Evolutionary conservation across 257 asterid genomes (phyloP), one percentile per base, ranked within the genome.

Genomic region (Solanum tacnaense): DNA sequence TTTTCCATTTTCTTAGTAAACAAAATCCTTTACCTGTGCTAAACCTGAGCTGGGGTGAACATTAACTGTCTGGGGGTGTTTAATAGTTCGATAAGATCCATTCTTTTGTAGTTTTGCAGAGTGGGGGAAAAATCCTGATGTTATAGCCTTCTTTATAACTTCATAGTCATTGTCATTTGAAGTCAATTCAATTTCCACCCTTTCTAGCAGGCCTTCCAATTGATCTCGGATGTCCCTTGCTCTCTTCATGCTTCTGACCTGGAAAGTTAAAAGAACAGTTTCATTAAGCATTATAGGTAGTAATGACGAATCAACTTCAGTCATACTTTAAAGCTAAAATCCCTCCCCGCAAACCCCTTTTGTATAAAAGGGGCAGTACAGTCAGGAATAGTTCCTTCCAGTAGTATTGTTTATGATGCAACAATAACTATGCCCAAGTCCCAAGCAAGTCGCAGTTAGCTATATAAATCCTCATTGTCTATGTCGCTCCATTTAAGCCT

Each of bases 181-280:
- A 21, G 92, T 87, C 89, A 94, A n/a, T 87, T 93, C 98, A 82
- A 95, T 96, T 86, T 95, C 99, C 88, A 95, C 99, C 91, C 98
- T 94, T 88, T 94, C 99, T 88, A 95, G 87, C 58, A 96, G 88
- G 52, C 98, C 98, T 89, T 95, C 98, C 88, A 96, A 91, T 92
- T 96, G 99, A 92, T 96, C 99, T 75, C 98, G 94, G 25, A 96
- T 96, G 89, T 96, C 98, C 90, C 98, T 93, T 56, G 98, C 98
- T 91, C 99, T 91, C 91, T 95, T 95, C 98, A 96, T 96, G 90
- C 98, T 95, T 89, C 98, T 94, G 60, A 96, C 98, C 97, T 96
- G 92, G 36, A 93, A 89, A 86, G 89, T 32, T 84, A 41, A 91
- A 84, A 44, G 74, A 18, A 70, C 27, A 7, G 83, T 79, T 27